phyloP scores from a whole-genome alignment of 371 early-diverging fungal species.

The Apophysomyces elegans region DNA sequence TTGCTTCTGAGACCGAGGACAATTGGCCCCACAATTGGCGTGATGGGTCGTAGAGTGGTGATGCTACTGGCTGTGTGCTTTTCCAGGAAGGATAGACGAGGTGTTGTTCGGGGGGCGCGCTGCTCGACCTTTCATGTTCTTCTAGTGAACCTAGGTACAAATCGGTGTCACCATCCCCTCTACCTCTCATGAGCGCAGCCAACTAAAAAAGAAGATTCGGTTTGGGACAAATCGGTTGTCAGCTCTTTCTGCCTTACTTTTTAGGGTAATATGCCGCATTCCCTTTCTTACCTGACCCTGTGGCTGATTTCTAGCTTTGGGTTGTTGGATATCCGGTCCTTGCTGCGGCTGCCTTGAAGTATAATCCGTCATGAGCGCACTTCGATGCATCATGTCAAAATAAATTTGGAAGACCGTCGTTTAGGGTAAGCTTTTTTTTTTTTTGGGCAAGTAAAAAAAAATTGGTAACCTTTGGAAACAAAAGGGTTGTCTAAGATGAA shows the following conservation, averaged over 20 bases:
- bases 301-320: conserved; percentile 32
- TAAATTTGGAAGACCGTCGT: not conserved
- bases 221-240: not conserved
- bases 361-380: conserved; percentile 14
- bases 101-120: conserved; percentile 25
- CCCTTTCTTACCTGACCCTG: conserved; percentile 28
- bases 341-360: conserved; percentile 17
- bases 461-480: not conserved
- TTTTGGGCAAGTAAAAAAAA: not conserved
- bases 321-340: conserved; percentile 28
- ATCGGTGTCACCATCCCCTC: conserved; percentile 23
- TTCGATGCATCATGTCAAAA: conserved; percentile 17
- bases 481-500: not conserved
- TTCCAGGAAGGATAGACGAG: conserved; percentile 16
- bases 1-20: not conserved
- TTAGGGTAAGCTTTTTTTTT: too few species aligned
- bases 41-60: conserved; percentile 16
- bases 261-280: conserved; percentile 2
- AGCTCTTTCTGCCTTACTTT: not conserved
- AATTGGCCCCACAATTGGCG: conserved; percentile 12
- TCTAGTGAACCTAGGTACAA: conserved; percentile 18
- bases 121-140: conserved; percentile 22
- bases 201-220: conserved; percentile 12
- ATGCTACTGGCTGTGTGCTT: not conserved
- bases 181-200: conserved; percentile 29